These are phyloP conservation scores for Cavenderia fasciculata DNA, from an alignment of 78 protist genomes.

Conservation along the genomic window DNA sequence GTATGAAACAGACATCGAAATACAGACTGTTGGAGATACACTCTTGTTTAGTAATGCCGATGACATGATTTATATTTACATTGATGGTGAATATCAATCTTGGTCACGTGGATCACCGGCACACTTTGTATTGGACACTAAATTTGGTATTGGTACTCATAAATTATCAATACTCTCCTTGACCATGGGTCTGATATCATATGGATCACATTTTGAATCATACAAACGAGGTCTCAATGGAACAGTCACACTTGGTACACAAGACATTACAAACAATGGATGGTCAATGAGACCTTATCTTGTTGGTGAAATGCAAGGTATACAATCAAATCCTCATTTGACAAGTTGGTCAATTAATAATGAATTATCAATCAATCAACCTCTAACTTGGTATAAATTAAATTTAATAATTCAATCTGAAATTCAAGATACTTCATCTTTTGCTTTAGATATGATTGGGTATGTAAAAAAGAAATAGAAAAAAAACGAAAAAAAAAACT, in stretches of 20 bases:
- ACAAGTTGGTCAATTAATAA: no score
- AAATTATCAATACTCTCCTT: neutral
- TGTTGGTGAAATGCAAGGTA: slow-evolving; percentile 7
- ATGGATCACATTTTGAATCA: slow-evolving; percentile 42
- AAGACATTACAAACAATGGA: slow-evolving; percentile 20
- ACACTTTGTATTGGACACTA: neutral
- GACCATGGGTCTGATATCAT: slow-evolving; percentile 22
- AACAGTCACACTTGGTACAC: neutral
- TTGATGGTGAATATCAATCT: neutral
- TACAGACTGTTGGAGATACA: neutral
- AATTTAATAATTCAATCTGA: neutral
- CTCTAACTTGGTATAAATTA: slow-evolving; percentile 27
- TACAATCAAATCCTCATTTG: neutral
- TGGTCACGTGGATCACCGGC: neutral
- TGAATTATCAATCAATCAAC: neutral
- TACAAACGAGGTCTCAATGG: slow-evolving; percentile 15
- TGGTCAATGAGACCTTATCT: slow-evolving; percentile 47
- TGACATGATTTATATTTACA: neutral
- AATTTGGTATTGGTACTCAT: neutral
- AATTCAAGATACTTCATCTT: neutral
- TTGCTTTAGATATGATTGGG: slow-evolving; percentile 30
- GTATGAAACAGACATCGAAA: slow-evolving; percentile 1
- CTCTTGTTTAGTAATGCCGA: neutral
- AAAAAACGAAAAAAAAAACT: no score
- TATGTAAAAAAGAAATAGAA: neutral